Evolutionary conservation across 2,329 filamentous ascomycete genomes (phyloP), one percentile per base, ranked within the genome.

Genomic region (Arthrobotrys iridis): DNA sequence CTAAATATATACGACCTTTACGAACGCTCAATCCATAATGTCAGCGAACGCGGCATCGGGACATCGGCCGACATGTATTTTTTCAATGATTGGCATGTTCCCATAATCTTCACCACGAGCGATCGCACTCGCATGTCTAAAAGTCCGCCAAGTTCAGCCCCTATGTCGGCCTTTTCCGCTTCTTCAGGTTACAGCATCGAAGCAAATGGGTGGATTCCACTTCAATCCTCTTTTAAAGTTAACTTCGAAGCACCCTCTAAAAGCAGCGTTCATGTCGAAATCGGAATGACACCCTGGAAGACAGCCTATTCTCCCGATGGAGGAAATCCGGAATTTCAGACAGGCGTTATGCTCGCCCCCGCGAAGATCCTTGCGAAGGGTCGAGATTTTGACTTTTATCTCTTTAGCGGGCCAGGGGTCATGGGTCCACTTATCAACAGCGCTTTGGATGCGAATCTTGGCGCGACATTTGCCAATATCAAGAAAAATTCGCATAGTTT

Each of bases 61-160:
- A 75, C 71, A 28, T 68, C 71, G 1, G 71, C 71, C 18, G 71
- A 75, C n/a, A 50, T 75, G 28, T 75, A 75, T 33, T 37, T 68
- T 15, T 64, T 75, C 48, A 75, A 75, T 28, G 71, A 75, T 48
- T 75, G 71, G 71, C 57, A 63, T 0, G 20, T 3, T 4, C n/a
- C 63, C n/a, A 46, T 68, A 40, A 58, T 57, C 22, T 48, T 59
- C 46, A 22, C 8, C 13, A 64, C 43, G 0, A 59, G 20, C 41
- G 40, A 63, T n/a, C 22, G 15, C 10, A 46, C 57, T 4, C 41
- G 41, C 8, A 75, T 75, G 71, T 68, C 71, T 3, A 64, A 60
- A 11, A 30, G 48, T 5, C 63, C 71, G 2, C 71, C 71, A 10
- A 40, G 35, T 2, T 50, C 57, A 1, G 30, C 68, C 1, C 18